Evolutionary conservation across 768 basidiomycete genomes (phyloP), one percentile per base, ranked within the genome.

Genomic region (Tulasnella sp.): DNA sequence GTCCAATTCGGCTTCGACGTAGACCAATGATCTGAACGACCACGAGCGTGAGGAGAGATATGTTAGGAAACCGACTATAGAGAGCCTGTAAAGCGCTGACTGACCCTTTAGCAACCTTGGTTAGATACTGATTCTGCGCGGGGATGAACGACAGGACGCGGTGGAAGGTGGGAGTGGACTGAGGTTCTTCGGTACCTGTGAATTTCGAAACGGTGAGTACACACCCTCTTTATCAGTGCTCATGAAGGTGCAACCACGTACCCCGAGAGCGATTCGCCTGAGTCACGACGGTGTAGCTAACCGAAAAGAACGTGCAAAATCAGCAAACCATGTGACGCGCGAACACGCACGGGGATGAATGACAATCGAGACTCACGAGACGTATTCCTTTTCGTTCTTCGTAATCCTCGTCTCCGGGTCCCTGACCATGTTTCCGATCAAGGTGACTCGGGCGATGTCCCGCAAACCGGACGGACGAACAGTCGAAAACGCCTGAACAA

Each of bases 231-330:
- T n/a, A n/a, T n/a, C 41, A 40, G 9, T 68, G n/a, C n/a, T 11
- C 19, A 9, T 9, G 19, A 52, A 52, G 26, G 19, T 8, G 47
- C n/a, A 52, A 26, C 47, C 47, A n/a, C 8, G 26, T 68, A 68
- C 37, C 37, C 34, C 86, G 86, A 66, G 85, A 83, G 2, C 84
- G 83, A 75, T 82, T 86, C 80, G 88, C 90, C 65, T 80, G 81
- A 3, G 93, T 95, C 14, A 89, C 93, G 71, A 95, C 86, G 11
- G 85, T 83, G 79, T 95, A 95, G 16, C 91, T 93, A 75, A 22
- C 26, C n/a, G 36, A 66, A 39, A 14, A 14, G 9, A n/a, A n/a
- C n/a, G 14, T 11, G 34, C 37, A 70, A 37, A 22, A 68, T 26
- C 16, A 34, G 19, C n/a, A 26, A n/a, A n/a, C n/a, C n/a, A n/a